Evolutionary conservation across 768 basidiomycete genomes (phyloP).

Genomic region (Russula foetens): DNA sequence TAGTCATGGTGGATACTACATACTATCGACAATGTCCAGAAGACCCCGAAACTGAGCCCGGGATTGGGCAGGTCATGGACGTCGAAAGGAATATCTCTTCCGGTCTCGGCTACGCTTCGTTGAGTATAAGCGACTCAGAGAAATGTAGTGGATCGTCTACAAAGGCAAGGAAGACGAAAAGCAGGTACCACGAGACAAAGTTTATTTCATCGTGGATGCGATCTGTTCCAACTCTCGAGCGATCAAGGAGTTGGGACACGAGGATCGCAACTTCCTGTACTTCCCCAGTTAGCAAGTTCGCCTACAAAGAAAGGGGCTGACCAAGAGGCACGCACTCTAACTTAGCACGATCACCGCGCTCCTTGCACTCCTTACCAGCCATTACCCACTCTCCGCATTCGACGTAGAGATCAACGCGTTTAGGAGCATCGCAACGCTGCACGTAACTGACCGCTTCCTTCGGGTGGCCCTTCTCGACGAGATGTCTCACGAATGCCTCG

Average conservation of each 20-base stretch:
- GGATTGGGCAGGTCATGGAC: not conserved
- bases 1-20: not conserved
- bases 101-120: not conserved
- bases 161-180: not conserved
- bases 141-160: not conserved
- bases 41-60: too few species aligned
- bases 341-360: conserved; percentile 74
- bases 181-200: not conserved
- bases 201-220: conserved; percentile 57
- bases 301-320: not conserved
- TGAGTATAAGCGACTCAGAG: not conserved
- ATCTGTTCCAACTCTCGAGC: conserved; percentile 69
- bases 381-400: conserved; percentile 85
- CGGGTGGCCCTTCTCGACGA: conserved; percentile 62
- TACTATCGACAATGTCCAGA: too few species aligned
- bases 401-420: conserved; percentile 81
- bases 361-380: conserved; percentile 87
- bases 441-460: conserved; percentile 79
- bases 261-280: conserved; percentile 58
- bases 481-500: conserved; percentile 77
- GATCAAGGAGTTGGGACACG: conserved; percentile 74
- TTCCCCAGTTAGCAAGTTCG: conserved; percentile 10
- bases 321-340: conserved; percentile 54
- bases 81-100: not conserved
- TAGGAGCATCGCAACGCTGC: conserved; percentile 73